These are phyloP conservation scores for Mortierella sp. DNA, from an alignment of 371 early-diverging fungal species.

Conservation along the genomic window DNA sequence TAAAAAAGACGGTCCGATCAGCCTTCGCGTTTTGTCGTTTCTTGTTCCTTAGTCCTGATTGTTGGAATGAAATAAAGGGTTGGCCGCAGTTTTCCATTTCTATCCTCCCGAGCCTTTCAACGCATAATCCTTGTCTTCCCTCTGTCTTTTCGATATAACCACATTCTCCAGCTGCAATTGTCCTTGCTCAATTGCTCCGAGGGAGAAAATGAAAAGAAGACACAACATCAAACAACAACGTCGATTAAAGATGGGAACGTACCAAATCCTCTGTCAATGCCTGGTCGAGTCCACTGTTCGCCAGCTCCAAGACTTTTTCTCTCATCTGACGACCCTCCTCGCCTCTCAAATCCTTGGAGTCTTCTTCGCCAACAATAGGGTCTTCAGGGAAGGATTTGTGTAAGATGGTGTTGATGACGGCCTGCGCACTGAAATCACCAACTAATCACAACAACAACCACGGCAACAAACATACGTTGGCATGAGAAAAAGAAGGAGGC, in stretches of 20 bases:
- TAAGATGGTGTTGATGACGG: slow-evolving; percentile 91
- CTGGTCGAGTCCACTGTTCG: slow-evolving; percentile 78
- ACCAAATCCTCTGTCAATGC: slow-evolving; percentile 79
- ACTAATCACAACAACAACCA: slow-evolving; percentile 63
- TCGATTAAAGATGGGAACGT: slow-evolving; percentile 19
- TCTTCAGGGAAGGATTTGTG: slow-evolving; percentile 85
- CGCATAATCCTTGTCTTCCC: neutral
- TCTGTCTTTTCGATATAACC: neutral
- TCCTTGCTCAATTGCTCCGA: slow-evolving; percentile 12
- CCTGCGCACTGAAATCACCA: slow-evolving; percentile 97
- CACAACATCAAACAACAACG: neutral
- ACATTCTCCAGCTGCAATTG: neutral
- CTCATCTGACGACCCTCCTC: slow-evolving; percentile 76
- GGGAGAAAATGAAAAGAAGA: slow-evolving; percentile 1
- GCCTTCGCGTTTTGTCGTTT: slow-evolving; percentile 10
- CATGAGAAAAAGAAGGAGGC: neutral
- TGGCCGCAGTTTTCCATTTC: neutral
- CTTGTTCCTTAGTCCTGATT: neutral
- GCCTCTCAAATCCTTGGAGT: slow-evolving; percentile 86
- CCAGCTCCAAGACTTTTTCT: slow-evolving; percentile 84
- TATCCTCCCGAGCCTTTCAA: slow-evolving; percentile 2
- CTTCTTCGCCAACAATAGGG: slow-evolving; percentile 96
- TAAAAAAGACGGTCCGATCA: slow-evolving; percentile 10
- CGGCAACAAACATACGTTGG: neutral
- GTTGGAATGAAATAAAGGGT: neutral